Base-by-base conservation (phyloP, 139 green algal species). In the Chlorella sp. region DNA sequence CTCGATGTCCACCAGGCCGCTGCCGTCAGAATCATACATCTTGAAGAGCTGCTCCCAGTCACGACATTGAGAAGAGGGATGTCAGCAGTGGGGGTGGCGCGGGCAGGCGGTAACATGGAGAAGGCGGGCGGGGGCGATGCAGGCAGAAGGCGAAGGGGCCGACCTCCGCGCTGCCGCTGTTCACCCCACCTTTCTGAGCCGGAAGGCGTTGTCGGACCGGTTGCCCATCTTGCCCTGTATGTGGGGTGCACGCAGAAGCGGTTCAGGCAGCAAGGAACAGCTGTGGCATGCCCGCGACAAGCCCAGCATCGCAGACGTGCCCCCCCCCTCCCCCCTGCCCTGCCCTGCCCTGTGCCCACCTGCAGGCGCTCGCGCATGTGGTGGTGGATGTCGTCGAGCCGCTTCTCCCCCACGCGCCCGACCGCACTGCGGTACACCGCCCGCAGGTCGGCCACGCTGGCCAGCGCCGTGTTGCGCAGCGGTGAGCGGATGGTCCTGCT, bases 191-290 rank as follows among this genome's bases (percentile, higher is more conserved):
- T 89, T 90, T 51, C 91, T 80, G 75, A 94, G 85, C 73, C 88
- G 88, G 83, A 94, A 94, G 2, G 90, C 91, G 63, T 94, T 96
- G 84, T 94, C 80, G 63, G 91, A 93, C 62, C 71, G 74, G 79
- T 92, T 93, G 71, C 86, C 87, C 31, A 92, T 75, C 83, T 94
- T 94, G 65, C 90, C 90, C 9, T n/a, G n/a, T n/a, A n/a, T n/a
- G n/a, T n/a, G n/a, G n/a, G n/a, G n/a, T n/a, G n/a, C 43, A n/a
- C n/a, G n/a, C n/a, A n/a, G n/a, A n/a, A n/a, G n/a, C n/a, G n/a
- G n/a, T n/a, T n/a, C n/a, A n/a, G n/a, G n/a, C n/a, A n/a, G n/a
- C n/a, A n/a, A n/a, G n/a, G n/a, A n/a, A n/a, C n/a, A n/a, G n/a
- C n/a, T n/a, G n/a, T n/a, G n/a, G n/a, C n/a, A n/a, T n/a, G n/a